phyloP scores from a whole-genome alignment of 495 filamentous ascomycete species.

The Alectoria sarmentosa region DNA sequence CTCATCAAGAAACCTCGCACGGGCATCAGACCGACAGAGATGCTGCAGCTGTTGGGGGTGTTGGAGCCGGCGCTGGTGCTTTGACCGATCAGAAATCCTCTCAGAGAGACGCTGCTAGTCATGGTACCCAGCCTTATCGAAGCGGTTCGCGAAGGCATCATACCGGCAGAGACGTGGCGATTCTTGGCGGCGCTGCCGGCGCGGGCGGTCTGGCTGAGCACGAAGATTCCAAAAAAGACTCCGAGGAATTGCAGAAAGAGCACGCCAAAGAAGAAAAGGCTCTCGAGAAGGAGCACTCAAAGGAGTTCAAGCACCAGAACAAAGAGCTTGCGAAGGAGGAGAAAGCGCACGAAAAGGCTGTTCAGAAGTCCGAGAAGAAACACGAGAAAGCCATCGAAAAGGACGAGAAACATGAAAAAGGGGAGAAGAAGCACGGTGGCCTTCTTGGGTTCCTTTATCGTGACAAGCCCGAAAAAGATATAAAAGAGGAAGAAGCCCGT shows the following conservation, averaged over 20 bases:
- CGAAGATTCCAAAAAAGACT: slow-evolving; percentile 23
- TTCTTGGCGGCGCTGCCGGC: slow-evolving; percentile 26
- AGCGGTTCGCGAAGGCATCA: background rate
- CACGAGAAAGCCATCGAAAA: slow-evolving; percentile 22
- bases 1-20: background rate
- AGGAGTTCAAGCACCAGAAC: slow-evolving; percentile 28
- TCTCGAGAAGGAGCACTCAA: slow-evolving; percentile 23
- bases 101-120: background rate
- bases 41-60: background rate
- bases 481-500: slow-evolving; percentile 24
- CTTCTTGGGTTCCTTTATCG: slow-evolving; percentile 24
- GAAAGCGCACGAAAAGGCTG: slow-evolving; percentile 20
- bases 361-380: slow-evolving; percentile 15
- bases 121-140: background rate
- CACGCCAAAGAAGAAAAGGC: slow-evolving; percentile 23
- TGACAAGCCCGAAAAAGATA: slow-evolving; percentile 24
- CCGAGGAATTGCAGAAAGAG: slow-evolving; percentile 20
- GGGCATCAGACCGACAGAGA: background rate
- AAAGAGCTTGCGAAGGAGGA: slow-evolving; percentile 25
- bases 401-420: slow-evolving; percentile 19
- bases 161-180: slow-evolving; percentile 22
- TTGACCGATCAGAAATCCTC: background rate
- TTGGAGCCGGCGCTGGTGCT: background rate
- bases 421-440: slow-evolving; percentile 26
- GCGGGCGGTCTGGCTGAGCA: slow-evolving; percentile 13